These are phyloP conservation scores for Auricularia sp. DNA, from an alignment of 768 basidiomycete genomes.

Conservation along the genomic window DNA sequence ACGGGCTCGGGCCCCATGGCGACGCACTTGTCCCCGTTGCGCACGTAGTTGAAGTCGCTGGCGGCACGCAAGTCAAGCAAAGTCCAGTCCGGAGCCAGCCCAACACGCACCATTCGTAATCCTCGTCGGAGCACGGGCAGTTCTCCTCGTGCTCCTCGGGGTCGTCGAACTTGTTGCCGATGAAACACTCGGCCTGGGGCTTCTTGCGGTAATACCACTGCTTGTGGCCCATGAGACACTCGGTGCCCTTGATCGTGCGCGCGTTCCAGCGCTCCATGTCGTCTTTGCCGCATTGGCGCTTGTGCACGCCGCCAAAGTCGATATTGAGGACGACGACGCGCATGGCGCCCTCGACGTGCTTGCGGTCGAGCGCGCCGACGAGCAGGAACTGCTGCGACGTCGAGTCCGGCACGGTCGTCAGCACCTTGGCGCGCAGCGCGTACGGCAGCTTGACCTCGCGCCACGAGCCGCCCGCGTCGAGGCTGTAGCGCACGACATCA, in stretches of 20 bases:
- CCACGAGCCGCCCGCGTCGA: constrained; percentile 51
- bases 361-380: constrained; percentile 62
- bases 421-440: constrained; percentile 56
- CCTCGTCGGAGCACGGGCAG: constrained; percentile 75
- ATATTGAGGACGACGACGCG: constrained; percentile 66
- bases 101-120: constrained; percentile 78
- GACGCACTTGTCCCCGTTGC: constrained; percentile 63
- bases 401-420: constrained; percentile 89
- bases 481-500: constrained; percentile 62
- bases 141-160: constrained; percentile 74
- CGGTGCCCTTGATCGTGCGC: constrained; percentile 42
- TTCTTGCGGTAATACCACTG: constrained; percentile 93
- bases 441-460: constrained; percentile 49
- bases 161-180: constrained; percentile 82
- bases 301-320: constrained; percentile 64
- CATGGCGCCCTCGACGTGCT: constrained; percentile 44
- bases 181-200: constrained; percentile 72
- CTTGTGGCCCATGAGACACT: constrained; percentile 95
- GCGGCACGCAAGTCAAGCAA: not conserved
- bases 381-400: constrained; percentile 95
- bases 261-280: constrained; percentile 92
- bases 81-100: not conserved
- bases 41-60: constrained; percentile 86
- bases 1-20: constrained; percentile 83
- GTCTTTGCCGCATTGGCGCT: constrained; percentile 50